Evolutionary conservation across 495 filamentous ascomycete species (phyloP), one percentile per base, ranked within the genome.

Genomic region (Penicillium ucsense): DNA sequence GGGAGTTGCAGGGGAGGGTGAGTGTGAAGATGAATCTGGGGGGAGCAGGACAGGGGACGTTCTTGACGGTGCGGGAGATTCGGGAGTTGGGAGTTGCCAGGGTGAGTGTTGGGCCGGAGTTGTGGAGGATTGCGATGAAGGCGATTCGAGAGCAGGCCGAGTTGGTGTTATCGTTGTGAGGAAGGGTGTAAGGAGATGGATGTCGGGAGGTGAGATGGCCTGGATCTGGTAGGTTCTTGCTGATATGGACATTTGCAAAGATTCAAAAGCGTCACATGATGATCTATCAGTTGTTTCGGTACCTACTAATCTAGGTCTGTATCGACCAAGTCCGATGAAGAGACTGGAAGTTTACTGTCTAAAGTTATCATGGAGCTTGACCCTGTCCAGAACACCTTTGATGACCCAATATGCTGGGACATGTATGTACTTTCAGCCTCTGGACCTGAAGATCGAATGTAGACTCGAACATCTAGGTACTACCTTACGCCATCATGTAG

Each of bases 21-120:
- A 69, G 65, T 46, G 72, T 74, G 6, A 70, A 63, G 42, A 49
- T 68, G 52, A 61, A 63, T 50, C 31, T 63, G 29, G 45, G 50
- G 5, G 46, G 57, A 20, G 20, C 1, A 20, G 2, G 20, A 20
- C 20, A 20, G 2, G 20, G 20, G 33, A 53, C 52, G 0, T 56
- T 46, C 6, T 47, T 73, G 27, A 60, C 55, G n/a, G 59, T 68
- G 0, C 43, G 47, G 11, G 65, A 75, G 42, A 41, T 77, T 46
- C 56, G 53, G 4, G 45, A 60, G 31, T 35, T 76, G 10, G 74
- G 70, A 5, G 69, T 74, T 11, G 68, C 72, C 27, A 67, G 76
- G 45, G 57, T 77, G 28, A 78, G 74, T 51, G 29, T 65, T 35
- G 66, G 66, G 8, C 66, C 65, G 8, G 59, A 53, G 40, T 39